These are phyloP conservation scores for Mycena epipterygia DNA, from an alignment of 768 basidiomycete species.

Conservation along the genomic window DNA sequence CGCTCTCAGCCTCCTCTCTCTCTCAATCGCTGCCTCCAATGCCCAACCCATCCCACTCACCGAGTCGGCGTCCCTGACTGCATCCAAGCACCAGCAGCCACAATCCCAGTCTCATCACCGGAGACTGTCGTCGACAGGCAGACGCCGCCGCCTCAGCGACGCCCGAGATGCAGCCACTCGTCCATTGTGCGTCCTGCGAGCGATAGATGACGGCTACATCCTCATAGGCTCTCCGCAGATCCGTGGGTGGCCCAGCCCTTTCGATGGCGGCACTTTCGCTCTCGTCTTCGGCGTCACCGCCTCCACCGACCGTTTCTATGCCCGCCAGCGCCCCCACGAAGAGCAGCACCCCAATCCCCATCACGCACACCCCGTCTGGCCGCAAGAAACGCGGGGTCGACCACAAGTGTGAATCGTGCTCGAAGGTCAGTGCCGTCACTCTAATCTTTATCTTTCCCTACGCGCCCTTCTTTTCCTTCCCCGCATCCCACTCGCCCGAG, in stretches of 20 bases:
- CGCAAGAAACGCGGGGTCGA: constrained; percentile 85
- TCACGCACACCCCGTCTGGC: constrained; percentile 45
- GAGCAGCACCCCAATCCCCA: constrained; percentile 53
- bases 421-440: constrained; percentile 72
- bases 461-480: neutral
- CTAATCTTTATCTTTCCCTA: neutral
- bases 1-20: constrained; percentile 69
- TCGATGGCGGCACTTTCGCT: constrained; percentile 37
- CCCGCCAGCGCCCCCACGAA: constrained; percentile 41
- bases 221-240: constrained; percentile 5
- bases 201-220: constrained; percentile 11
- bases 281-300: constrained; percentile 33
- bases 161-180: constrained; percentile 83
- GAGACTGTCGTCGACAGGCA: constrained; percentile 78
- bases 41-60: constrained; percentile 61
- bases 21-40: constrained; percentile 73
- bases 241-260: constrained; percentile 30
- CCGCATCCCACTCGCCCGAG: neutral
- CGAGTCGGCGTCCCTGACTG: constrained; percentile 17
- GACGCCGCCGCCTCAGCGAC: constrained; percentile 82
- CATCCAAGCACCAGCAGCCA: constrained; percentile 19
- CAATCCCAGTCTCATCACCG: constrained; percentile 62
- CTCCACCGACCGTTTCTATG: constrained; percentile 20
- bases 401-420: constrained; percentile 94
- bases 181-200: constrained; percentile 70